Base-by-base conservation (phyloP, 805 yeast species). In the Cyberlindnera sargentensis region DNA sequence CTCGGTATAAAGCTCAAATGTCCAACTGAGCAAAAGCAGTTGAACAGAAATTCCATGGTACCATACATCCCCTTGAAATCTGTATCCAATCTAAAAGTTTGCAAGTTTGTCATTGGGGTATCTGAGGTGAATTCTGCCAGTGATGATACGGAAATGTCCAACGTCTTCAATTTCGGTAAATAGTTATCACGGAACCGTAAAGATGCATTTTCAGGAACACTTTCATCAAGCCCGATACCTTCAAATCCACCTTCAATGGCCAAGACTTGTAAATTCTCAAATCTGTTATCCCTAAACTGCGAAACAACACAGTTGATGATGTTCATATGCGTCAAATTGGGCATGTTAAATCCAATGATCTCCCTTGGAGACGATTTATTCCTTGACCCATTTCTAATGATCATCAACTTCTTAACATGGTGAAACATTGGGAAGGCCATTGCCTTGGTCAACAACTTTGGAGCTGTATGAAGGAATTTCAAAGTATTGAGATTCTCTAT, bases 1-100 rank as follows among this genome's bases (percentile, higher is more conserved):
- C 25, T 25, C 5, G 40, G 40, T 20, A 36, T 34, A 27, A 35
- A 26, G 11, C 31, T 24, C 8, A 47, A 28, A n/a, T 42, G 11
- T 20, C 35, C 27, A 5, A 42, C 39, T 5, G 24, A 26, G 2
- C 26, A 26, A 8, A 47, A 23, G 4, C 38, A 29, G 11, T 47
- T 46, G 15, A 39, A 34, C 10, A 47, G 32, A 11, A 37, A 39
- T 28, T 34, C 43, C 38, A 39, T 34, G 11, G 41, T 42, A 10
- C 46, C 44, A 15, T 35, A 26, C 37, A 44, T 15, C 23, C 26
- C 35, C 4, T 36, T 28, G 10, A 42, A n/a, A 35, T 47, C 48
- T 24, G 45, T 28, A 35, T 47, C 50, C 24, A 47, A 27, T 27
- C 47, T 39, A 29, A 47, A 41, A 9, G 36, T 28, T 3, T 38